phyloP scores from a whole-genome alignment of 2,329 filamentous ascomycete species.

The Monosporascus sp. region DNA sequence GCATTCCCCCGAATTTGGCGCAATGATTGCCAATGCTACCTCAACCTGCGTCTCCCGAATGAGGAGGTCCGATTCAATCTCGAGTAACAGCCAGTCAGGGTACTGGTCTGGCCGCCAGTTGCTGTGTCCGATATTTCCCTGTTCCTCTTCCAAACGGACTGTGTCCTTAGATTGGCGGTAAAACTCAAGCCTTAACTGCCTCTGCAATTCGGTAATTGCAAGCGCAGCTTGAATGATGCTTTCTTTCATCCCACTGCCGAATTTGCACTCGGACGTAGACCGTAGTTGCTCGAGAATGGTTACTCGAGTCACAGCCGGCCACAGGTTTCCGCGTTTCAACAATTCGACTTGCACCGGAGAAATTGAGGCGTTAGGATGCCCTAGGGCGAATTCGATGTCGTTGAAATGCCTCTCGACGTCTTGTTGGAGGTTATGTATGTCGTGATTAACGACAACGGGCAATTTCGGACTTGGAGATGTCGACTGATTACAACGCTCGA shows the following conservation, averaged over 20 bases:
- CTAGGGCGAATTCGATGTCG: slow-evolving; percentile 7
- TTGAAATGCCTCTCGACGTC: slow-evolving; percentile 1
- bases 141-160: slow-evolving; percentile 36
- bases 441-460: background rate
- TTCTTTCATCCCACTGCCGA: slow-evolving; percentile 32
- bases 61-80: slow-evolving; percentile 59
- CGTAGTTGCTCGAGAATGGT: slow-evolving; percentile 44
- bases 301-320: slow-evolving; percentile 38
- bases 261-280: slow-evolving; percentile 19
- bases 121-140: slow-evolving; percentile 41
- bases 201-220: slow-evolving; percentile 39
- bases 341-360: slow-evolving; percentile 28
- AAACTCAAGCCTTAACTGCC: slow-evolving; percentile 36
- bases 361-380: slow-evolving; percentile 1
- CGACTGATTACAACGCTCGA: slow-evolving; percentile 5
- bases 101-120: slow-evolving; percentile 51
- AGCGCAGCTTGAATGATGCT: slow-evolving; percentile 38
- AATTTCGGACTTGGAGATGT: background rate
- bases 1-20: slow-evolving; percentile 45
- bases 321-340: slow-evolving; percentile 37
- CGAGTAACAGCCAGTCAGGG: slow-evolving; percentile 61
- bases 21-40: slow-evolving; percentile 56
- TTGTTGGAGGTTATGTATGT: slow-evolving; percentile 2
- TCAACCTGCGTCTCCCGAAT: slow-evolving; percentile 58
- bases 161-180: slow-evolving; percentile 15